Percentiles rank a stretch among this genome's conserved stretches.
phyloP scores from a whole-genome alignment of 768 basidiomycete genomes.

The Agrocybe pediades region DNA sequence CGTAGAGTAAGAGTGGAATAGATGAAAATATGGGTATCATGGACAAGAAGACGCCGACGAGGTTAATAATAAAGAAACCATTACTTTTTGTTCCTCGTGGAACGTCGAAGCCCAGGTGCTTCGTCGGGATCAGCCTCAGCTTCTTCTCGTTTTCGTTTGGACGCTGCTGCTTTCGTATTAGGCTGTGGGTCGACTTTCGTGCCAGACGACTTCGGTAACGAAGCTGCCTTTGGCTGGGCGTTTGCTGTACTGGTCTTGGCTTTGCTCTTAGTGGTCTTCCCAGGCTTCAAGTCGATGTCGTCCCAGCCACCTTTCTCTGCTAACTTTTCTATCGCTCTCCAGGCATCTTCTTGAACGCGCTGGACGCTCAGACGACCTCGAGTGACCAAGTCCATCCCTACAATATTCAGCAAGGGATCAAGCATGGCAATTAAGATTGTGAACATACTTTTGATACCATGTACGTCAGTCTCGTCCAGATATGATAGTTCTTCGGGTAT shows the following conservation, averaged over 20 bases:
- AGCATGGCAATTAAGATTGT: neutral
- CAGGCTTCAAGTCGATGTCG: conserved; percentile 39
- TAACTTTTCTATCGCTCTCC: conserved; percentile 58
- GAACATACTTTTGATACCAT: conserved; percentile 62
- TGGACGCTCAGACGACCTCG: conserved; percentile 90
- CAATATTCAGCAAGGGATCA: conserved; percentile 3
- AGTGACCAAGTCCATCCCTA: conserved; percentile 78
- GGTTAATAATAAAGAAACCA: neutral
- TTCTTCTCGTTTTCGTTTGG: conserved; percentile 6
- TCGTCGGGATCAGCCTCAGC: neutral
- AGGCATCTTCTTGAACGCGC: conserved; percentile 67
- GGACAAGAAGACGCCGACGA: too few relatives aligned
- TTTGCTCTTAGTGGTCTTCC: conserved; percentile 18
- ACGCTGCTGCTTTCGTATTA: neutral
- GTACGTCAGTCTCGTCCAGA: conserved; percentile 60
- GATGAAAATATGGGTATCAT: too few relatives aligned
- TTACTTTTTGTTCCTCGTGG: conserved; percentile 4
- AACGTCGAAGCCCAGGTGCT: conserved; percentile 9
- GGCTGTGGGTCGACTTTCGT: neutral
- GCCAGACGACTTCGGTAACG: neutral
- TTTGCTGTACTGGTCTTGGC: neutral
- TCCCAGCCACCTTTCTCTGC: conserved; percentile 84
- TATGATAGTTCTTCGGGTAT: conserved; percentile 64
- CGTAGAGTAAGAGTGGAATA: too few relatives aligned
- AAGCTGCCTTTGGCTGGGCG: neutral